These are phyloP conservation scores for Periconia digitata DNA, from an alignment of 2,329 filamentous ascomycete genomes.

Conservation along the genomic window DNA sequence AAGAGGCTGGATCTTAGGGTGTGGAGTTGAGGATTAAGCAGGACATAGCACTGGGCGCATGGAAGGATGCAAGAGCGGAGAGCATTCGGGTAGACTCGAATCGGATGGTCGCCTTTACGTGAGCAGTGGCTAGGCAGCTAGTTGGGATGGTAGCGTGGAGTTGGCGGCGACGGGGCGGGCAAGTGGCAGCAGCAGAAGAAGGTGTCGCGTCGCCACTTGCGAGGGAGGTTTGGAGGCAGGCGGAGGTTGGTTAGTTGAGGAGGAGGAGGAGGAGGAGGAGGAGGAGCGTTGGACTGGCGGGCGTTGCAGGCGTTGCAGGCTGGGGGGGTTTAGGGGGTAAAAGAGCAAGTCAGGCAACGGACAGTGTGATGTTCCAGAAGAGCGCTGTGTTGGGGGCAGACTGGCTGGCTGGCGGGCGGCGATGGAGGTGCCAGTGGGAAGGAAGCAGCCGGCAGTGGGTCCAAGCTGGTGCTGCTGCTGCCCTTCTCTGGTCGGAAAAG, in stretches of 20 bases:
- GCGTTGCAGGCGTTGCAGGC: not conserved
- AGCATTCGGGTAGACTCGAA: not conserved
- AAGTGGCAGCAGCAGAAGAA: not conserved
- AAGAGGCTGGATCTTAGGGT: slow-evolving; percentile 1
- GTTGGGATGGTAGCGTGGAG: not conserved
- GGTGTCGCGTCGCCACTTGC: not conserved
- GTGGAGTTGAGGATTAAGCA: not conserved
- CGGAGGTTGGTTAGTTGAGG: not conserved
- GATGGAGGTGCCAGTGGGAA: not conserved
- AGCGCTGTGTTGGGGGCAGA: not conserved
- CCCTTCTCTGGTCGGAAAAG: slow-evolving; percentile 2
- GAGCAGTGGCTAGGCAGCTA: no score
- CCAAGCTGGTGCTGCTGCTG: not conserved
- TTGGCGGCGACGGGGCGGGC: not conserved
- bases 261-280: no score
- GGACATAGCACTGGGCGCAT: slow-evolving; percentile 16
- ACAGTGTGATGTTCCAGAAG: not conserved
- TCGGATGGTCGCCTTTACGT: no score
- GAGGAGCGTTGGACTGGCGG: not conserved
- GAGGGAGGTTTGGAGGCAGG: not conserved
- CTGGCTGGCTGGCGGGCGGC: not conserved
- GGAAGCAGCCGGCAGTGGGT: not conserved
- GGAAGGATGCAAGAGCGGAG: slow-evolving; percentile 1
- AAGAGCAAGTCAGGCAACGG: not conserved
- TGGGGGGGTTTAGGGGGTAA: not conserved